Evolutionary conservation across 192 early-diverging fungal genomes (phyloP).

Genomic region (Coemansia sp.): DNA sequence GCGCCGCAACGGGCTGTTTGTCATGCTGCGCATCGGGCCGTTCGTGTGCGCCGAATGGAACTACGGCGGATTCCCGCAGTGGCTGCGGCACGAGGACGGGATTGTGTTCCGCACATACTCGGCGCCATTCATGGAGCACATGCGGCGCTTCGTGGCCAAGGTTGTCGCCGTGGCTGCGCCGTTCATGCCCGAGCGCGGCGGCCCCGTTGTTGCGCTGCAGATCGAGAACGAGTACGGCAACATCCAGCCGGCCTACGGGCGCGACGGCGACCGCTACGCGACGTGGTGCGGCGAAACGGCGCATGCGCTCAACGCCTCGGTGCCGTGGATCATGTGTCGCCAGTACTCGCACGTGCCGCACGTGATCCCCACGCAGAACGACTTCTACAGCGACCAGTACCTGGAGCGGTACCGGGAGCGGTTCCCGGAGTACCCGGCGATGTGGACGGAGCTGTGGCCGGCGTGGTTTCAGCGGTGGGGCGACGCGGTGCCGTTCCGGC

Average conservation of each 20-base stretch:
- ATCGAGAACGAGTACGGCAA: constrained; percentile 68
- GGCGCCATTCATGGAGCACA: constrained; percentile 46
- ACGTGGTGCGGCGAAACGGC: constrained; percentile 46
- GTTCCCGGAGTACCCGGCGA: constrained; percentile 53
- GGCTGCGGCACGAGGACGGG: constrained; percentile 56
- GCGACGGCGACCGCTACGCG: constrained; percentile 40
- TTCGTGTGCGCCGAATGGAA: constrained; percentile 66
- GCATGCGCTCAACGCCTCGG: constrained; percentile 34
- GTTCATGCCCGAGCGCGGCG: constrained; percentile 58
- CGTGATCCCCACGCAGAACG: constrained; percentile 57
- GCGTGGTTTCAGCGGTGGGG: constrained; percentile 65
- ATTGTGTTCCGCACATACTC: constrained; percentile 58
- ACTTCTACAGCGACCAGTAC: constrained; percentile 60
- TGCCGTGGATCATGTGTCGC: constrained; percentile 68
- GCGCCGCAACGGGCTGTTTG: constrained; percentile 52
- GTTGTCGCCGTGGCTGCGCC: constrained; percentile 37
- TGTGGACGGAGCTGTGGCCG: constrained; percentile 64
- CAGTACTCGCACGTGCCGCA: constrained; percentile 40
- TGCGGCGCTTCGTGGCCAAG: constrained; percentile 53
- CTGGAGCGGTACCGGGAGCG: constrained; percentile 23
- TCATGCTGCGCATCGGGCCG: constrained; percentile 63
- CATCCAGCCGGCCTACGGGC: constrained; percentile 34
- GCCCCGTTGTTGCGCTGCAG: constrained; percentile 63
- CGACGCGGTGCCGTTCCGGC: constrained; percentile 48
- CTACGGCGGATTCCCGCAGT: constrained; percentile 63